These are phyloP conservation scores for Solanum habrochaites DNA, from an alignment of 257 asterid genomes.

Conservation along the genomic window DNA sequence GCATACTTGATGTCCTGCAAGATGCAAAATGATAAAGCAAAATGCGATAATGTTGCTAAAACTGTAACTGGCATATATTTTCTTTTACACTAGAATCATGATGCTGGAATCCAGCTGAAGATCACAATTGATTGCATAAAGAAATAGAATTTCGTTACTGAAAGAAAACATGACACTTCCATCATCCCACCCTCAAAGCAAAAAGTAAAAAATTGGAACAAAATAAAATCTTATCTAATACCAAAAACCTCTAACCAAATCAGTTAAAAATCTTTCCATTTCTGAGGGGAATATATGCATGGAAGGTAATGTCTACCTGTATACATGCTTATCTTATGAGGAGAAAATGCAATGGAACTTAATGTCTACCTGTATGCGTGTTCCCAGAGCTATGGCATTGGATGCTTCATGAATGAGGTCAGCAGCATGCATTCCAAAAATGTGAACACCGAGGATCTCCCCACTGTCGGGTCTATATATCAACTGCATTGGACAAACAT, in stretches of 20 bases:
- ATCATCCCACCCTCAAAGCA: not conserved
- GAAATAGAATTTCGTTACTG: not conserved
- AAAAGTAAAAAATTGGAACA: not conserved
- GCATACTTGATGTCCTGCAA: conserved; percentile 75
- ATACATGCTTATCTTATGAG: conserved; percentile 20
- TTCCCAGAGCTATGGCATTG: conserved; percentile 85
- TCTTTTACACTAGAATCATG: not conserved
- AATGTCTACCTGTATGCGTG: conserved; percentile 58
- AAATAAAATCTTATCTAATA: not conserved
- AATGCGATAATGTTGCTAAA: not conserved
- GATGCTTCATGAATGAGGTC: conserved; percentile 96
- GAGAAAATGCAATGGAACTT: not conserved
- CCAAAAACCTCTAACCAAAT: not conserved
- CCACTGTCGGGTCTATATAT: conserved; percentile 89
- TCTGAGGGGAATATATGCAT: not conserved
- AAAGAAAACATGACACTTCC: not conserved
- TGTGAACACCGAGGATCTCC: conserved; percentile 91
- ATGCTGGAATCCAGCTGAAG: not conserved
- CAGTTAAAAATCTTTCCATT: not conserved
- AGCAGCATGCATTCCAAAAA: conserved; percentile 90
- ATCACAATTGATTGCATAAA: not conserved
- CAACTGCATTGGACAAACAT: conserved; percentile 35
- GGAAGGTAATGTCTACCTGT: conserved; percentile 31
- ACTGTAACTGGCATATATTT: not conserved
- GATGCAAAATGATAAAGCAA: conserved; percentile 14